Conservation (phyloP, 306 rosid species). For the Mimosa pudica region DNA sequence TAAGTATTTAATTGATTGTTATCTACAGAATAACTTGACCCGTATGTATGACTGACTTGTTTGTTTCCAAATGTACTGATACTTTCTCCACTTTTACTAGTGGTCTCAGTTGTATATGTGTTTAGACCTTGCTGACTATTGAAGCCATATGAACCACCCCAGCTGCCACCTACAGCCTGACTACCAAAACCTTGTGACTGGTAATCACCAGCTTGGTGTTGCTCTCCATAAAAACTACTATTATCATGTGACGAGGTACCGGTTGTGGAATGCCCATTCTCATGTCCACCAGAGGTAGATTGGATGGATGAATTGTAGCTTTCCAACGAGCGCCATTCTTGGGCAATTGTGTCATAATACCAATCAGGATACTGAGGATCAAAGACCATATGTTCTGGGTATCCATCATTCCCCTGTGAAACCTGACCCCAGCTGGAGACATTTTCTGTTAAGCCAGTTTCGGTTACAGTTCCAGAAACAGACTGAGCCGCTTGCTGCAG, state of each 20-base stretch:
- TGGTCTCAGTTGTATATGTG: constrained; percentile 38
- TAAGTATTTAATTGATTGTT: constrained; percentile 53
- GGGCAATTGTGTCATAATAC: constrained; percentile 74
- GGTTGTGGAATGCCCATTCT: constrained; percentile 48
- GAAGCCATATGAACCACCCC: constrained; percentile 49
- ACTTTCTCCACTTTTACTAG: constrained; percentile 36
- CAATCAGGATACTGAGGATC: constrained; percentile 84
- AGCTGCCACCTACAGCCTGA: constrained; percentile 50
- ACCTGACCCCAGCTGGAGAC: constrained; percentile 55
- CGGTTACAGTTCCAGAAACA: constrained; percentile 52
- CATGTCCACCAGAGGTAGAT: constrained; percentile 37
- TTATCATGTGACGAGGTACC: constrained; percentile 36
- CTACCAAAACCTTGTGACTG: constrained; percentile 43
- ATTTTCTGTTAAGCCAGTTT: constrained; percentile 44
- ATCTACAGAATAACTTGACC: constrained; percentile 39
- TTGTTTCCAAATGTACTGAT: constrained; percentile 45
- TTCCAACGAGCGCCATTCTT: constrained; percentile 73
- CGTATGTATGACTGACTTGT: constrained; percentile 48
- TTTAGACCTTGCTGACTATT: constrained; percentile 48
- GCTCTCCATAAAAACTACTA: constrained; percentile 41
- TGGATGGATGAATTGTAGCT: constrained; percentile 53
- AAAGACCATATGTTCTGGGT: constrained; percentile 76
- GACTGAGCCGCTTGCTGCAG: constrained; percentile 62
- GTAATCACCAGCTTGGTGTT: constrained; percentile 44
- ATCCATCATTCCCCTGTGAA: constrained; percentile 57